Percentiles rank a stretch among this genome's conserved stretches.
phyloP scores from a whole-genome alignment of 345 rosid genomes.

The Anastatica hierochuntica region DNA sequence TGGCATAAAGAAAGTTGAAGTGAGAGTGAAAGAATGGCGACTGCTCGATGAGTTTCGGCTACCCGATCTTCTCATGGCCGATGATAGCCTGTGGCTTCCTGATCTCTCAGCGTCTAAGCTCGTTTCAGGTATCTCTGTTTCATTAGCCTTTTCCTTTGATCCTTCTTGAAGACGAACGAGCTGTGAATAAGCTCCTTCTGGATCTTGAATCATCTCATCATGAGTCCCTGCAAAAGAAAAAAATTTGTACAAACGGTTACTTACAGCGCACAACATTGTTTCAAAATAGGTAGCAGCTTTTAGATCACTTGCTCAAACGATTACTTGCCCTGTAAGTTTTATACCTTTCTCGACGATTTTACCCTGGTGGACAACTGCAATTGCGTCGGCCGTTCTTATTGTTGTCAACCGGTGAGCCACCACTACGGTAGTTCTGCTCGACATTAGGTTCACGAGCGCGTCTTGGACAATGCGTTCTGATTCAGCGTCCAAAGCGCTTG shows the following conservation, averaged over 20 bases:
- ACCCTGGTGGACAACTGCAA: conserved; percentile 69
- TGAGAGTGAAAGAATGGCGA: conserved; percentile 15
- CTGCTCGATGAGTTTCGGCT: conserved; percentile 24
- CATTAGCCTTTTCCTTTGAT: conserved; percentile 28
- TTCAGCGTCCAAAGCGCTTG: conserved; percentile 80
- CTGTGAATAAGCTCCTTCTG: conserved; percentile 68
- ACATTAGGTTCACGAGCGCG: conserved; percentile 58
- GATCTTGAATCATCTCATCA: conserved; percentile 49
- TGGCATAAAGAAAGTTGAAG: conserved; percentile 15
- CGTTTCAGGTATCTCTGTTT: conserved; percentile 12
- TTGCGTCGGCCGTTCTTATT: conserved; percentile 56
- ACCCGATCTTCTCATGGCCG: conserved; percentile 25
- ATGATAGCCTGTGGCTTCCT: conserved; percentile 21
- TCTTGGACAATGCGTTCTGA: conserved; percentile 77
- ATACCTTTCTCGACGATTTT: conserved; percentile 76
- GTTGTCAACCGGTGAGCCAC: conserved; percentile 89
- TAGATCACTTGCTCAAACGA: too few relatives aligned
- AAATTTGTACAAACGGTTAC: neutral
- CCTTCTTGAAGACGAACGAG: conserved; percentile 71
- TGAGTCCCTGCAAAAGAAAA: conserved; percentile 35
- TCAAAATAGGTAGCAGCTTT: too few relatives aligned
- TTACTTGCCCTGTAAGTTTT: neutral
- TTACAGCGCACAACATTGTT: neutral
- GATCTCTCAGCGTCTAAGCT: conserved; percentile 15
- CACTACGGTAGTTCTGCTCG: conserved; percentile 60